phyloP scores from a whole-genome alignment of 352 stramenopile species.

The Pythium inflatum region DNA sequence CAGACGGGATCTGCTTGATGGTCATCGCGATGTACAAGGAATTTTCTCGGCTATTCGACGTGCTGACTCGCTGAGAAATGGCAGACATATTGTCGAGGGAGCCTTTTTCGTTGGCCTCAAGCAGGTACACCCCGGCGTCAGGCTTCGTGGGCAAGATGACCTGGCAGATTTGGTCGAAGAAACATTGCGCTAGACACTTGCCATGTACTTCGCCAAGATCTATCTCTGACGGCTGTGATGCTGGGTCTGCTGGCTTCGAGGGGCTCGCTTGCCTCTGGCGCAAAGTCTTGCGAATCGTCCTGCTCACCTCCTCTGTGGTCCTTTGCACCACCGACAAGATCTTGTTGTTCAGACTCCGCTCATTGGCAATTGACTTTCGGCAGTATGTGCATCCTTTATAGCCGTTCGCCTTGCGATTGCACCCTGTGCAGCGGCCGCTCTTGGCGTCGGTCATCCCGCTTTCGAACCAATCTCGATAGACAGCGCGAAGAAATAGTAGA shows the following conservation, averaged over 20 bases:
- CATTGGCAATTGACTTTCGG: neutral
- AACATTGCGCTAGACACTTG: conserved; percentile 1
- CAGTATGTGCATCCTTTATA: conserved; percentile 12
- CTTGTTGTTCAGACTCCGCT: conserved; percentile 7
- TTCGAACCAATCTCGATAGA: conserved; percentile 13
- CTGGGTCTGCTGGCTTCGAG: too few relatives aligned
- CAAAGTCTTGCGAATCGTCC: neutral
- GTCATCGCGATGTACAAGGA: conserved; percentile 14
- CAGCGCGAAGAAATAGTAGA: conserved; percentile 3
- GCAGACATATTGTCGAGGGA: neutral
- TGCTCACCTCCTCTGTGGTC: neutral
- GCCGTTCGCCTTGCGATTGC: neutral
- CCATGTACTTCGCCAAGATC: neutral
- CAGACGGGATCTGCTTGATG: conserved; percentile 16
- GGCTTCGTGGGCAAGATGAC: conserved; percentile 12
- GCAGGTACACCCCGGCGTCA: neutral
- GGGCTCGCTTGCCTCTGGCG: too few relatives aligned
- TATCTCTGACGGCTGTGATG: neutral
- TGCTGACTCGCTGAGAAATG: conserved; percentile 1
- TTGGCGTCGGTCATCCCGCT: neutral
- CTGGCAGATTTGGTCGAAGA: conserved; percentile 23
- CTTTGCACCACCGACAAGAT: conserved; percentile 6
- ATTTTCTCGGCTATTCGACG: neutral
- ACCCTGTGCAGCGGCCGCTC: neutral
- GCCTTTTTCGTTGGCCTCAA: conserved; percentile 18